These are phyloP conservation scores for Diplosphaera chodatii DNA, from an alignment of 139 green algal genomes.

Conservation along the genomic window DNA sequence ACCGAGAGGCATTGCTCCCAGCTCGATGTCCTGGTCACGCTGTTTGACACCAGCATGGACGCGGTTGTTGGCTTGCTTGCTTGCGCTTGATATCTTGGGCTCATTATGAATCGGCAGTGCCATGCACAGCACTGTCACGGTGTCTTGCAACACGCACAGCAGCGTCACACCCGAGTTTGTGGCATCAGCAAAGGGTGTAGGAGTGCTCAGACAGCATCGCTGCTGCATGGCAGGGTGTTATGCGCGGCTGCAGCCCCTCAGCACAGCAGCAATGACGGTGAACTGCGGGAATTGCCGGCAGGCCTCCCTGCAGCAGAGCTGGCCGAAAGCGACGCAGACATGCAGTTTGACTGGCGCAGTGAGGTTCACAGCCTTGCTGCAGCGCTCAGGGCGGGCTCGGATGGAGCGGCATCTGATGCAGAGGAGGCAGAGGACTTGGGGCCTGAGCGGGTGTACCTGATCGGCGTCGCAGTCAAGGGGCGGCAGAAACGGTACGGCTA, in stretches of 20 bases:
- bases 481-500: constrained; percentile 29
- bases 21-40: too few species aligned
- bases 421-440: constrained; percentile 15
- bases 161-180: too few species aligned
- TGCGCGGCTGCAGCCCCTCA: neutral
- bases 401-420: neutral
- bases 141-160: too few species aligned
- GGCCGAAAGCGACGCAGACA: neutral
- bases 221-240: too few species aligned
- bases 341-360: neutral
- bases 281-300: neutral
- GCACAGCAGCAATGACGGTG: neutral
- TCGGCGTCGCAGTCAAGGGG: constrained; percentile 49
- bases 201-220: too few species aligned
- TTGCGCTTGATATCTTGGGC: too few species aligned
- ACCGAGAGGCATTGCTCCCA: too few species aligned
- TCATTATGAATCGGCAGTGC: too few species aligned
- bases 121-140: too few species aligned
- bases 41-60: too few species aligned
- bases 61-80: too few species aligned
- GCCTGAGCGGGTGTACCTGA: constrained; percentile 54
- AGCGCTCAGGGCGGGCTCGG: neutral
- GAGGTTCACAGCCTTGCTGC: neutral
- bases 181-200: too few species aligned
- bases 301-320: neutral